Percentiles rank a stretch among this genome's conserved stretches.
These are phyloP conservation scores for Tolypocladium ovalisporum DNA, from an alignment of 2,329 filamentous ascomycete genomes.

Conservation along the genomic window DNA sequence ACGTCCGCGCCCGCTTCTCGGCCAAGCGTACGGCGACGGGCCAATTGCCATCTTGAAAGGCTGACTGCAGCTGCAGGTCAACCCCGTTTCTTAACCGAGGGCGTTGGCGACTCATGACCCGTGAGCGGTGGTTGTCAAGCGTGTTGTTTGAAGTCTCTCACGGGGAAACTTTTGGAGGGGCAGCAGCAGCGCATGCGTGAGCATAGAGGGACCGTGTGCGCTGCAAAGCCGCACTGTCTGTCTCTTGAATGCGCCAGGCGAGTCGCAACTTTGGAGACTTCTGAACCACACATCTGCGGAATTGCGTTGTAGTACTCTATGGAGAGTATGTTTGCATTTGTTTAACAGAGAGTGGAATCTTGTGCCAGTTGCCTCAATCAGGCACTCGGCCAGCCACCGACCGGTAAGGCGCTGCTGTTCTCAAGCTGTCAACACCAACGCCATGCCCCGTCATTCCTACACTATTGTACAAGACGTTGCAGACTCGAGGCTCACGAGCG, in stretches of 20 bases:
- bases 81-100: constrained; percentile 36
- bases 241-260: background rate
- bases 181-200: background rate
- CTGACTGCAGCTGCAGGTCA: constrained; percentile 43
- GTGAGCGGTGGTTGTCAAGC: background rate
- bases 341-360: background rate
- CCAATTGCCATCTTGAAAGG: constrained; percentile 46
- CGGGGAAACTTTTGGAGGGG: background rate
- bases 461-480: background rate
- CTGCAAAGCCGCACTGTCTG: background rate
- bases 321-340: background rate
- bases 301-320: too few species aligned
- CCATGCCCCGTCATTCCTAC: background rate
- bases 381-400: background rate
- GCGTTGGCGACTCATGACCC: constrained; percentile 21
- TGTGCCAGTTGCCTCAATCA: background rate
- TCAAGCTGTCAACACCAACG: background rate
- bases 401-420: background rate
- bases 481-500: background rate
- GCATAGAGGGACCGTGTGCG: background rate
- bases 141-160: background rate
- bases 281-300: background rate
- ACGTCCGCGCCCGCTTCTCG: constrained; percentile 35
- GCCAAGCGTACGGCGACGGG: constrained; percentile 37
- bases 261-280: background rate